These are phyloP conservation scores for Pelargonium nanum DNA, from an alignment of 345 rosid genomes.

Conservation along the genomic window DNA sequence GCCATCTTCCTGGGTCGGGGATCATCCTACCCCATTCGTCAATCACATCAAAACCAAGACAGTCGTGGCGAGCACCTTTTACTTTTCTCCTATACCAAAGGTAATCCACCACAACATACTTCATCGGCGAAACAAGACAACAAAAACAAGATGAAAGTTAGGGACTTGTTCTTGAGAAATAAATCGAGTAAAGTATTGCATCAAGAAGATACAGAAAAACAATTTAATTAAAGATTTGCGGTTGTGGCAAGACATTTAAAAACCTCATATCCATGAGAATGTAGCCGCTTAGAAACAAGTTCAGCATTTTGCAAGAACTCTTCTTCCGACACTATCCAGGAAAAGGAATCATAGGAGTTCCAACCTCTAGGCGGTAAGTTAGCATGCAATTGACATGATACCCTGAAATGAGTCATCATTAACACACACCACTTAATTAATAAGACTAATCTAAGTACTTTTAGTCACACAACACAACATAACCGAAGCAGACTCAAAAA, in stretches of 20 bases:
- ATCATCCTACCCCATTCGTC: slow-evolving; percentile 90
- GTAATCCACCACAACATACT: slow-evolving; percentile 95
- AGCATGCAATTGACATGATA: slow-evolving; percentile 28
- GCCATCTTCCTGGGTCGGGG: slow-evolving; percentile 83
- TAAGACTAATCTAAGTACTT: not conserved
- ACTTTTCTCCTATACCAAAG: slow-evolving; percentile 88
- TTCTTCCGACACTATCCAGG: slow-evolving; percentile 77
- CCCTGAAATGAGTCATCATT: slow-evolving; percentile 15
- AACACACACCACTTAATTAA: not conserved
- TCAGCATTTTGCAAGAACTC: slow-evolving; percentile 73
- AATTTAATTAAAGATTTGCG: too few species aligned
- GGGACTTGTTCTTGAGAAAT: not conserved
- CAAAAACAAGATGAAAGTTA: not conserved
- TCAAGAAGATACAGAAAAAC: too few species aligned
- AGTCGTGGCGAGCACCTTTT: slow-evolving; percentile 56
- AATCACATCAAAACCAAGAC: slow-evolving; percentile 81
- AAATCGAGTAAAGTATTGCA: too few species aligned
- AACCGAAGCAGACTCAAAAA: not conserved
- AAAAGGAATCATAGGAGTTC: slow-evolving; percentile 90
- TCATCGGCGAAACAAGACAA: slow-evolving; percentile 7
- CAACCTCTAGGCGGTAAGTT: slow-evolving; percentile 88
- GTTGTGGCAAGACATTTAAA: not conserved
- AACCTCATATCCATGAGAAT: slow-evolving; percentile 67
- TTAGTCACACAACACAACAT: not conserved
- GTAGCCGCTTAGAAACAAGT: slow-evolving; percentile 49